Percentiles rank a stretch among this genome's conserved stretches.
phyloP scores from a whole-genome alignment of 2,329 filamentous ascomycete genomes.

The Ascochyta fabae region DNA sequence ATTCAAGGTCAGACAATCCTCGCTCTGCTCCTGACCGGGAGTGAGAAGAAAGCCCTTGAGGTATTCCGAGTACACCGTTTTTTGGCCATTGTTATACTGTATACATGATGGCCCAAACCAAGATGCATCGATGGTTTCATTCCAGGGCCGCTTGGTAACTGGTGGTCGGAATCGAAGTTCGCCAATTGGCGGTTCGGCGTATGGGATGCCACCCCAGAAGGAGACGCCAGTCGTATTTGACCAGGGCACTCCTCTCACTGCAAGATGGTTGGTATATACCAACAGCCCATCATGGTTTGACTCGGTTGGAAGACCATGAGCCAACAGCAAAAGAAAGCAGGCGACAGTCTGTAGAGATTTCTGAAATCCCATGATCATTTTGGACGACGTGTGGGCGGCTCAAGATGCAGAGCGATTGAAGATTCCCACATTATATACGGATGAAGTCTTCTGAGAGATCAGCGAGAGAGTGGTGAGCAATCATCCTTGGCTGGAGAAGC shows the following conservation, averaged over 20 bases:
- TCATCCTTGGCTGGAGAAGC: conserved; percentile 14
- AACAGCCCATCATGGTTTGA: conserved; percentile 12
- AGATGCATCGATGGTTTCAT: conserved; percentile 23
- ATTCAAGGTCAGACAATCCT: conserved; percentile 38
- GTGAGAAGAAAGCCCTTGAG: conserved; percentile 29
- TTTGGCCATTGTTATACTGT: conserved; percentile 24
- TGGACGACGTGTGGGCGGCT: no score
- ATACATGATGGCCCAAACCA: conserved; percentile 33
- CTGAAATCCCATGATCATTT: no score
- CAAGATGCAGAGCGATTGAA: no score
- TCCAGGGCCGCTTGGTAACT: conserved; percentile 18
- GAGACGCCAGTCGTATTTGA: conserved; percentile 31
- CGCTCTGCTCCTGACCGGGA: conserved; percentile 26
- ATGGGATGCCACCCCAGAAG: conserved; percentile 29
- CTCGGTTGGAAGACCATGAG: neutral
- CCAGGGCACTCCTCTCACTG: conserved; percentile 24
- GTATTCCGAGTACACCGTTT: conserved; percentile 30
- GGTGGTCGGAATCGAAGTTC: conserved; percentile 24
- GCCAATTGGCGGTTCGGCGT: conserved; percentile 27
- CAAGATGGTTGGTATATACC: conserved; percentile 26
- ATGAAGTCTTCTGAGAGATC: no score
- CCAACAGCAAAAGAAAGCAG: no score
- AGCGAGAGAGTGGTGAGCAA: neutral
- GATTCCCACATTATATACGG: no score
- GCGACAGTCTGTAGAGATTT: no score